Conservation (phyloP, 2,329 filamentous ascomycete species). For the Diaporthe sp. region DNA sequence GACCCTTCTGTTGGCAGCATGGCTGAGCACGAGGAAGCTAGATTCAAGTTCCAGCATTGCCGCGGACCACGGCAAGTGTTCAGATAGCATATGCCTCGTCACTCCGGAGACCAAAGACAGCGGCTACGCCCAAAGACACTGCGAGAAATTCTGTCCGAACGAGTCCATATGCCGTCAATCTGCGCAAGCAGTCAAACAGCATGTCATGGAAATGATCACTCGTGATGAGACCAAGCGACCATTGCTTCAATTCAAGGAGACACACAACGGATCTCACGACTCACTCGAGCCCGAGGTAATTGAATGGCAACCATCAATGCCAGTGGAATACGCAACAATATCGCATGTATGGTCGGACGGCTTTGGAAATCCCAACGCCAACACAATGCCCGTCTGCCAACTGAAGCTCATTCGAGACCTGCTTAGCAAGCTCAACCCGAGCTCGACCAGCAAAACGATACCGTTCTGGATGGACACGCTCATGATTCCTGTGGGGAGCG, state of each 20-base stretch:
- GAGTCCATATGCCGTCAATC: background rate
- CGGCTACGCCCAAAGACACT: background rate
- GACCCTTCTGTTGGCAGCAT: background rate
- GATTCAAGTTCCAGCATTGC: background rate
- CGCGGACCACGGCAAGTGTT: background rate
- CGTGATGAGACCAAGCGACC: background rate
- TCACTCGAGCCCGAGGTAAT: background rate
- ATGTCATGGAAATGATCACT: background rate
- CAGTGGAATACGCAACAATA: background rate
- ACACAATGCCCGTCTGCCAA: background rate
- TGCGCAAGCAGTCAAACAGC: background rate
- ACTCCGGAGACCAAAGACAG: background rate
- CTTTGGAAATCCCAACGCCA: background rate
- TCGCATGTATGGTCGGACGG: conserved; percentile 1
- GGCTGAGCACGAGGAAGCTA: background rate
- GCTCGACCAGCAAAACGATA: background rate
- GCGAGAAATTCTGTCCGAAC: background rate
- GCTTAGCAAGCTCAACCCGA: background rate
- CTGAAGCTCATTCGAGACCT: background rate
- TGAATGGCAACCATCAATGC: background rate
- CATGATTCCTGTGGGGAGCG: background rate
- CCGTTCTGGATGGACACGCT: background rate
- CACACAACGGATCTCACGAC: background rate
- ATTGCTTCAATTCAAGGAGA: background rate
- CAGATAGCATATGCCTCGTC: background rate